A percentile compares a stretch with the other conserved stretches of the same genome.
Conservation (phyloP, 352 stramenopile genomes). For the Lagenidium sp. region DNA sequence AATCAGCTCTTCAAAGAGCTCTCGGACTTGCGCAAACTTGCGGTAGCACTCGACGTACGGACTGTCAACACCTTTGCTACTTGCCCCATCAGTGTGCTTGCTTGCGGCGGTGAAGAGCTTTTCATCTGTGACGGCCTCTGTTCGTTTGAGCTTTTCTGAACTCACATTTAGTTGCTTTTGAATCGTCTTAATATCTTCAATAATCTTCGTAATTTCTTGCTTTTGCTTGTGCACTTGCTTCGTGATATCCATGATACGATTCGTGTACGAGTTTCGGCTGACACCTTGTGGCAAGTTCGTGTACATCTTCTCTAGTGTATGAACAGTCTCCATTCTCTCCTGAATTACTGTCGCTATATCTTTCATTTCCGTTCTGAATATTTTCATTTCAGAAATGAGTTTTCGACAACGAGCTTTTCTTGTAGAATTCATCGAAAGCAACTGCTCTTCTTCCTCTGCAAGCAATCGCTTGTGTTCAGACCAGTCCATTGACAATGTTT, state of each 20-base stretch:
- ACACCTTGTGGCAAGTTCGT: constrained; percentile 33
- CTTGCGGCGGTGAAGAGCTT: constrained; percentile 63
- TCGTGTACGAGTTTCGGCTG: constrained; percentile 79
- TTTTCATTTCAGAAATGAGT: constrained; percentile 62
- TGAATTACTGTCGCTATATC: constrained; percentile 52
- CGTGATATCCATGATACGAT: constrained; percentile 88
- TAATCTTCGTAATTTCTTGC: constrained; percentile 73
- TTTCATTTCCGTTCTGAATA: constrained; percentile 51
- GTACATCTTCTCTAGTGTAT: constrained; percentile 45
- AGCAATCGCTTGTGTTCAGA: constrained; percentile 33
- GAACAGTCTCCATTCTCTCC: constrained; percentile 53
- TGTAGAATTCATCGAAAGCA: constrained; percentile 33
- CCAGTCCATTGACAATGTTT: constrained; percentile 42
- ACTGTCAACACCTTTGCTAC: constrained; percentile 9
- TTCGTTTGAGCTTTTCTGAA: constrained; percentile 76
- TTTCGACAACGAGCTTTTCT: constrained; percentile 43
- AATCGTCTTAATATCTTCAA: constrained; percentile 63
- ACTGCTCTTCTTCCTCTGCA: constrained; percentile 28
- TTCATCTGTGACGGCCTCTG: constrained; percentile 74
- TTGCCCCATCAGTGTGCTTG: constrained; percentile 13
- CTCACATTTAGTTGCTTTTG: constrained; percentile 76
- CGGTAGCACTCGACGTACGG: constrained; percentile 79
- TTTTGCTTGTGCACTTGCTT: constrained; percentile 88
- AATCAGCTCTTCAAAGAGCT: constrained; percentile 82
- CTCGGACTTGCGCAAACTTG: constrained; percentile 71